Conservation (phyloP, 78 protist genomes). For the Dictyostelium discoideum region DNA sequence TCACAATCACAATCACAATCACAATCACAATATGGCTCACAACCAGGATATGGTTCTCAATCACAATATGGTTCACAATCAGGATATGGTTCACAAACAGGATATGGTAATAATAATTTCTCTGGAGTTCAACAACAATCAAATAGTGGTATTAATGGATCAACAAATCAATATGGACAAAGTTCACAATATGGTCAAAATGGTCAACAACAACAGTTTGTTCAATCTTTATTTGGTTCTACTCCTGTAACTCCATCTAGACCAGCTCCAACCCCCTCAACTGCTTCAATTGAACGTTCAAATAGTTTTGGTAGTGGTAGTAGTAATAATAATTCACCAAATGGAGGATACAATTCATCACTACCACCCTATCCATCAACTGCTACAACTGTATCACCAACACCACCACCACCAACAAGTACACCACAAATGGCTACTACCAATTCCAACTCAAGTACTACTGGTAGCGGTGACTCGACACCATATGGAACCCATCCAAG, state of each 20-base stretch:
- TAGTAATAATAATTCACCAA: not conserved
- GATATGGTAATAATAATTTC: not conserved
- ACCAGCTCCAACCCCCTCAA: not conserved
- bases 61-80: not conserved
- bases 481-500: not conserved
- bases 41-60: not conserved
- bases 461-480: too few relatives aligned
- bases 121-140: conserved; percentile 13
- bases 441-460: not conserved
- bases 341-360: not conserved
- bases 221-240: conserved; percentile 5
- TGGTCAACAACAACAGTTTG: conserved; percentile 2
- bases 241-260: not conserved
- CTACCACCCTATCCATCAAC: conserved; percentile 13
- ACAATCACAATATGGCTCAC: not conserved
- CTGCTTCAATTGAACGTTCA: not conserved
- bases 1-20: not conserved
- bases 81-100: not conserved
- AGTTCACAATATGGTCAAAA: not conserved
- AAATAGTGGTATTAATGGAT: not conserved
- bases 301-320: not conserved
- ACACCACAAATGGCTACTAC: not conserved
- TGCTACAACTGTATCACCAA: not conserved
- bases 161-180: not conserved
- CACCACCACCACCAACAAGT: not conserved